Conservation (phyloP, 2,329 filamentous ascomycete genomes). For the Scedosporium minutisporum region DNA sequence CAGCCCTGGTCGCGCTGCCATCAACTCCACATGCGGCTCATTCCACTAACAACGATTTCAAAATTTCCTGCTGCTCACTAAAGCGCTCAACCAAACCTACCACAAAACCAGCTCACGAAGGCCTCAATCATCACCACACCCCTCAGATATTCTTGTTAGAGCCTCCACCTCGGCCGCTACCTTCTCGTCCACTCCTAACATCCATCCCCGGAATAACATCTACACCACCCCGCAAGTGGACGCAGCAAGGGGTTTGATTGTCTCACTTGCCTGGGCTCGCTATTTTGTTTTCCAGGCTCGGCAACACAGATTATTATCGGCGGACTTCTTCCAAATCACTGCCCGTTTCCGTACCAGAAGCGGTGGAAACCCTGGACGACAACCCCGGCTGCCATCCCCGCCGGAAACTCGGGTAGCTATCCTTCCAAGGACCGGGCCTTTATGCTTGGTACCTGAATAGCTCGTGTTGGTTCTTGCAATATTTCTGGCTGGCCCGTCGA, state of each 20-base stretch:
- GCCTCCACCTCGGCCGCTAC: not conserved
- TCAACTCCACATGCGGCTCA: too few relatives aligned
- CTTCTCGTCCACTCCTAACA: not conserved
- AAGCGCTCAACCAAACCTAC: too few relatives aligned
- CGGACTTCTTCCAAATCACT: not conserved
- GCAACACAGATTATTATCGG: not conserved
- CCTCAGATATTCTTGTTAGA: not conserved
- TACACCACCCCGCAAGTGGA: not conserved
- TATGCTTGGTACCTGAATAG: not conserved
- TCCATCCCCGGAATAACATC: not conserved
- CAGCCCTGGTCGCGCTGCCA: too few relatives aligned
- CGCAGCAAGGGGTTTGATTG: not conserved
- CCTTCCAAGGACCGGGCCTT: not conserved
- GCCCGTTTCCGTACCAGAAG: not conserved
- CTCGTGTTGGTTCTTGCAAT: not conserved
- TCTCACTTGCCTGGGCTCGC: too few relatives aligned
- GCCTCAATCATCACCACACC: not conserved
- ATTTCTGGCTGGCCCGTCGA: not conserved
- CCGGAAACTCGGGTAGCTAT: constrained; percentile 1
- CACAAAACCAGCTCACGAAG: too few relatives aligned
- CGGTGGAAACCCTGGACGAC: not conserved
- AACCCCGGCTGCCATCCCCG: not conserved
- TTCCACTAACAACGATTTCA: not conserved
- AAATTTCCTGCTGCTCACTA: not conserved
- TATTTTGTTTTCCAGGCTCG: too few relatives aligned